These are phyloP conservation scores for Knoxdaviesia capensis DNA, from an alignment of 2,329 filamentous ascomycete species.

Conservation along the genomic window DNA sequence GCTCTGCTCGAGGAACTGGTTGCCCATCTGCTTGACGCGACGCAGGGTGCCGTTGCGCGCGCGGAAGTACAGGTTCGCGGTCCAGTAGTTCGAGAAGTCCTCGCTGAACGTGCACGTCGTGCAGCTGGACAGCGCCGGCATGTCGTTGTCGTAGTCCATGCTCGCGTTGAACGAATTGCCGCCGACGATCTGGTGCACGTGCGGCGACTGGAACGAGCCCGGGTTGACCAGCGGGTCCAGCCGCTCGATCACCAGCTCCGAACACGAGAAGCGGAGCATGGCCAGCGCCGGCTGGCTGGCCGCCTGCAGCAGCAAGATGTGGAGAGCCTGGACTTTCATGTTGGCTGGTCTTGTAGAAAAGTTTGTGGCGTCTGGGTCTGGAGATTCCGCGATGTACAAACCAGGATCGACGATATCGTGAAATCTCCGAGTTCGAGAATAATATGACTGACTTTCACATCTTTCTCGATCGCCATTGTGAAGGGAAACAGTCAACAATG, in stretches of 20 bases:
- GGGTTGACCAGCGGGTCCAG: slow-evolving; percentile 9
- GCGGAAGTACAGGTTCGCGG: slow-evolving; percentile 14
- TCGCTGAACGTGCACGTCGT: slow-evolving; percentile 17
- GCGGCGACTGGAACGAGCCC: slow-evolving; percentile 22
- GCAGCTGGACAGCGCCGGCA: slow-evolving; percentile 9
- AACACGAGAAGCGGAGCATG: slow-evolving; percentile 19
- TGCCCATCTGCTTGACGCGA: slow-evolving; percentile 45
- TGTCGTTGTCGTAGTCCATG: slow-evolving; percentile 10
- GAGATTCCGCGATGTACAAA: too few species aligned
- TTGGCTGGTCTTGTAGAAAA: too few species aligned
- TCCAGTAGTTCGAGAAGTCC: slow-evolving; percentile 16
- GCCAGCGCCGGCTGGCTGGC: too few species aligned
- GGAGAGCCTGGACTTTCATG: too few species aligned
- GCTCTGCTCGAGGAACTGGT: slow-evolving; percentile 23
- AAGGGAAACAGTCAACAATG: too few species aligned
- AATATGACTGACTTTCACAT: too few species aligned
- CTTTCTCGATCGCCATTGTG: too few species aligned
- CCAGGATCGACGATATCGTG: too few species aligned
- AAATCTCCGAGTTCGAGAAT: too few species aligned
- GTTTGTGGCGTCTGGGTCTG: too few species aligned
- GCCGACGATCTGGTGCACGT: slow-evolving; percentile 34
- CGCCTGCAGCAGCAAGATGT: too few species aligned
- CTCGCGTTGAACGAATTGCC: slow-evolving; percentile 18
- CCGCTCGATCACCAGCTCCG: slow-evolving; percentile 22
- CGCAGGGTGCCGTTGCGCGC: slow-evolving; percentile 27